Evolutionary conservation across 2,329 filamentous ascomycete species (phyloP).

Genomic region (Sporothrix brunneoviolacea): DNA sequence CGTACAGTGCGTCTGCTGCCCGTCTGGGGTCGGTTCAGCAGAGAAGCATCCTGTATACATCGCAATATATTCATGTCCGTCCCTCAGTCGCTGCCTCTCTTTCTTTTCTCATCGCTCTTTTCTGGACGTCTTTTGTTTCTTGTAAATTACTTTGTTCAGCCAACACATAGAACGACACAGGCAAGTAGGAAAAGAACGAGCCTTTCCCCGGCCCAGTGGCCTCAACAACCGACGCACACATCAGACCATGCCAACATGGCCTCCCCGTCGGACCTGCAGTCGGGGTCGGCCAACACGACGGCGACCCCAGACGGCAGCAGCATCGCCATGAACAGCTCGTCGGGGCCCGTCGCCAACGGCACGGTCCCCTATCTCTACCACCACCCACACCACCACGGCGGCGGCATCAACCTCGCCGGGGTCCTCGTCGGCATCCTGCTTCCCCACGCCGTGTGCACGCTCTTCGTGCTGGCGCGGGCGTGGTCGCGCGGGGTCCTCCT

Average conservation of each 20-base stretch:
- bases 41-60: too few relatives aligned
- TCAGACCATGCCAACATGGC: conserved; percentile 4
- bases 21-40: too few relatives aligned
- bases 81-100: too few relatives aligned
- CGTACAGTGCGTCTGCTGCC: too few relatives aligned
- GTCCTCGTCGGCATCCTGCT: conserved; percentile 27
- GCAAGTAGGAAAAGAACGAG: too few relatives aligned
- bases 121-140: too few relatives aligned
- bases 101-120: too few relatives aligned
- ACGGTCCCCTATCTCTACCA: not conserved
- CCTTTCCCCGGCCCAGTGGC: not conserved
- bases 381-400: not conserved
- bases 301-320: not conserved
- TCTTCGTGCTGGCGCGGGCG: conserved; percentile 24
- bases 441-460: conserved; percentile 28
- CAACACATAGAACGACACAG: too few relatives aligned
- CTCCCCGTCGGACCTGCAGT: not conserved
- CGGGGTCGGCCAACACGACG: not conserved
- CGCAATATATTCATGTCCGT: too few relatives aligned
- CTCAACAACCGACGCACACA: not conserved
- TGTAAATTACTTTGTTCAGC: too few relatives aligned
- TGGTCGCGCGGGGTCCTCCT: conserved; percentile 25
- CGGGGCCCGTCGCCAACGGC: not conserved
- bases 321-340: too few relatives aligned
- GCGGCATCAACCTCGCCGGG: conserved; percentile 19